phyloP scores from a whole-genome alignment of 768 basidiomycete genomes.

The Kwoniella bestiolae region DNA sequence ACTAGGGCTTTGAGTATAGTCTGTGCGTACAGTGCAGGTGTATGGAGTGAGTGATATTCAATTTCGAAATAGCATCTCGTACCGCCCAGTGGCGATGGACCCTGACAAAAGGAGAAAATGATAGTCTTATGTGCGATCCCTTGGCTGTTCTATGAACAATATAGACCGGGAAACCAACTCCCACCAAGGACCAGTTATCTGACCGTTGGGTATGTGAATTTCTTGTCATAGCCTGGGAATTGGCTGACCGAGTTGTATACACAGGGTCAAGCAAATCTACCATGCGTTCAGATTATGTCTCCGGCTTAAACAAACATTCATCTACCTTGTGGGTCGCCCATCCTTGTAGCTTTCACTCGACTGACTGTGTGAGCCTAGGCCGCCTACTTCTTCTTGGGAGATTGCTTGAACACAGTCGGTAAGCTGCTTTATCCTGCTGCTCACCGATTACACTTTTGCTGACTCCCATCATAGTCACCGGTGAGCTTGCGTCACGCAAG shows the following conservation, averaged over 20 bases:
- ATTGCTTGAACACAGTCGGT: constrained; percentile 50
- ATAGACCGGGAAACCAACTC: constrained; percentile 77
- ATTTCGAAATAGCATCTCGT: too few species aligned
- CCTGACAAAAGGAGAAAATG: too few species aligned
- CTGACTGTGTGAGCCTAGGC: constrained; percentile 68
- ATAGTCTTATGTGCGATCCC: constrained; percentile 81
- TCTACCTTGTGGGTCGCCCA: constrained; percentile 63
- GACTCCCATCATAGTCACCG: constrained; percentile 29
- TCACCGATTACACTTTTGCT: too few species aligned
- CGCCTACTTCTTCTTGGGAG: constrained; percentile 60
- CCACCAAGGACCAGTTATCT: constrained; percentile 77
- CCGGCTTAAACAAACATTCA: constrained; percentile 67
- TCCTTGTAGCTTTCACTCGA: constrained; percentile 68
- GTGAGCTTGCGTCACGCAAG: too few species aligned
- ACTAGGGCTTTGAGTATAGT: constrained; percentile 74
- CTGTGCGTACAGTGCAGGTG: constrained; percentile 78
- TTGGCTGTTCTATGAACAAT: constrained; percentile 89
- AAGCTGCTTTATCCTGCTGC: constrained; percentile 14
- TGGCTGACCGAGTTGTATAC: too few species aligned
- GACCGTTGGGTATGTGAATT: constrained; percentile 70
- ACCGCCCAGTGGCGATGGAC: too few species aligned
- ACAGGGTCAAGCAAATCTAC: constrained; percentile 67
- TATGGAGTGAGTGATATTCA: constrained; percentile 69
- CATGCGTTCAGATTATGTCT: constrained; percentile 70
- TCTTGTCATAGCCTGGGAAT: too few species aligned